Evolutionary conservation across 139 green algal genomes (phyloP), one percentile per base, ranked within the genome.

Genomic region (Edaphochlamys debaryana): DNA sequence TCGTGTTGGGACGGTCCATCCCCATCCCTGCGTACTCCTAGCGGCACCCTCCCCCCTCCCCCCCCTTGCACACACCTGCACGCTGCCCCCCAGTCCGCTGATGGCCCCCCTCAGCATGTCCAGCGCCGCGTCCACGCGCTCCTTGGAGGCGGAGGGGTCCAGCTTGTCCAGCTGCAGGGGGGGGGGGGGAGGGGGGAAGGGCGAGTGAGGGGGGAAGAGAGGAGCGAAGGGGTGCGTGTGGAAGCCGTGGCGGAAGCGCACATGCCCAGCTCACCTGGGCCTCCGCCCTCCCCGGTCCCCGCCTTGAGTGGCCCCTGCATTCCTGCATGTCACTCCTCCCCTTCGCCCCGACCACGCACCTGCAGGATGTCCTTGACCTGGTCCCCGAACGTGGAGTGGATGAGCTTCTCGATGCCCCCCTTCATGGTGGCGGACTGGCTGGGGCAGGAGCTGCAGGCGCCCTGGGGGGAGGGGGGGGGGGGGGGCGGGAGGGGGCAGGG

Each of bases 371-470:
- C 52, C 52, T 54, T 54, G 45, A 54, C 45, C 67, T 89, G 67
- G 54, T 92, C 89, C 19, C 86, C 90, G 84, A 95, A 91, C 1
- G 68, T 70, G 2, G 77, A 64, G 2, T 25, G 22, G 75, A 98
- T 90, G 7, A 89, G 81, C 19, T 91, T 79, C 89, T 99, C 96
- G 52, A 99, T 98, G 86, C 96, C 96, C 93, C 98, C 97, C 87
- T 97, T 96, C 94, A 99, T 96, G 13, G 96, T 99, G 29, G 95
- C 87, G 5, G 81, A 88, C 52, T 90, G 94, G 34, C 91, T 95
- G 32, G 96, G 87, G 81, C 96, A 99, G 30, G 91, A 97, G 68
- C 91, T 92, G 89, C 96, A 98, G 2, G 93, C 92, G 30, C 95
- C 95, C 91, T 96, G 80, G 62, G 87, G n/a, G 38, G 41, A 11